phyloP scores from a whole-genome alignment of 495 filamentous ascomycete species.

The Clohesyomyces aquaticus region DNA sequence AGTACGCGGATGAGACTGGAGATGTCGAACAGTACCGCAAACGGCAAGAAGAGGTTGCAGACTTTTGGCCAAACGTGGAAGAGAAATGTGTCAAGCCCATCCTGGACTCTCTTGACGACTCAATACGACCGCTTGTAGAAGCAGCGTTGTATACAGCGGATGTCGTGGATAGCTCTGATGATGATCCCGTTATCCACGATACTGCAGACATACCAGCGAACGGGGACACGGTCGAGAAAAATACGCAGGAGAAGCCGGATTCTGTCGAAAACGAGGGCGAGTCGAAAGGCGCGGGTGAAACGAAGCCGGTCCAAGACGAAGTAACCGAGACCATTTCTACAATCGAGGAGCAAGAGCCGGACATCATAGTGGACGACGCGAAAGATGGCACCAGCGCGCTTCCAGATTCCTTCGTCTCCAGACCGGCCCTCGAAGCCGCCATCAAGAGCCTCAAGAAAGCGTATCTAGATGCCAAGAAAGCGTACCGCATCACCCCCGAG shows the following conservation, averaged over 20 bases:
- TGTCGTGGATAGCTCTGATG: slow-evolving; percentile 39
- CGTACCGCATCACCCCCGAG: slow-evolving; percentile 74
- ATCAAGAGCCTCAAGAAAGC: slow-evolving; percentile 77
- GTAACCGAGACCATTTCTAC: slow-evolving; percentile 13
- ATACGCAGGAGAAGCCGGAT: not conserved
- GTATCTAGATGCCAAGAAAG: slow-evolving; percentile 73
- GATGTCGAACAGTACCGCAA: slow-evolving; percentile 66
- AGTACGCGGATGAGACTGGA: slow-evolving; percentile 70
- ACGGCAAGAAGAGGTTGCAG: slow-evolving; percentile 74
- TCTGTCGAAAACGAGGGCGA: not conserved
- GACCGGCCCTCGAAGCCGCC: slow-evolving; percentile 58
- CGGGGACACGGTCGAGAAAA: not conserved
- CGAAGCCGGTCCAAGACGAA: slow-evolving; percentile 1
- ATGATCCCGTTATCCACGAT: slow-evolving; percentile 21
- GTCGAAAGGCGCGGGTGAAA: not conserved
- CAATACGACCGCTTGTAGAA: slow-evolving; percentile 49
- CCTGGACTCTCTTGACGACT: slow-evolving; percentile 57
- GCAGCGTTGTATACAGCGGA: slow-evolving; percentile 50
- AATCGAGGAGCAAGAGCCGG: slow-evolving; percentile 14
- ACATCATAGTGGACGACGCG: slow-evolving; percentile 7
- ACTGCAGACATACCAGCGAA: slow-evolving; percentile 40
- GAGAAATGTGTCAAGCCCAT: slow-evolving; percentile 76
- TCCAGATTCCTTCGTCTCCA: slow-evolving; percentile 21
- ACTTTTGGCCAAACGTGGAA: slow-evolving; percentile 81
- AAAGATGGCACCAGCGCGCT: slow-evolving; percentile 27